These are phyloP conservation scores for Actinomucor elegans DNA, from an alignment of 371 early-diverging fungal genomes.

Conservation along the genomic window DNA sequence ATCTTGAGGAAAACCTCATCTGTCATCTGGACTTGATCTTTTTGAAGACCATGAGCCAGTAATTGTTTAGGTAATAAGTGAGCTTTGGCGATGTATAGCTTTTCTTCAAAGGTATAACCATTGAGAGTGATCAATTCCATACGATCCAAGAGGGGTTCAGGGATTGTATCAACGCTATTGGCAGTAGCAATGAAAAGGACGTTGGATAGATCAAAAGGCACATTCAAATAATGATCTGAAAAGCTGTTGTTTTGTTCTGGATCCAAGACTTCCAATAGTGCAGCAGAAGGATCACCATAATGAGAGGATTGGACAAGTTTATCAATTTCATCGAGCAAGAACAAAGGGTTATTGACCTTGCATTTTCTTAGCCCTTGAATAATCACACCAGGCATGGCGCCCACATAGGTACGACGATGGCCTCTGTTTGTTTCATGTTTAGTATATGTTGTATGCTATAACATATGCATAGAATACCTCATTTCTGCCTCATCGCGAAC, in stretches of 20 bases:
- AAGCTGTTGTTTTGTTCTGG: conserved; percentile 85
- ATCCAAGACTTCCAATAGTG: conserved; percentile 85
- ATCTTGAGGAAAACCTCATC: conserved; percentile 63
- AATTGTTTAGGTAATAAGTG: conserved; percentile 73
- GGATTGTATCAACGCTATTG: conserved; percentile 77
- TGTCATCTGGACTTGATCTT: conserved; percentile 41
- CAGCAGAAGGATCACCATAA: conserved; percentile 83
- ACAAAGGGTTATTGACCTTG: conserved; percentile 80
- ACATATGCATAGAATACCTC: conserved; percentile 24
- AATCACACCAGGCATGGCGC: conserved; percentile 84
- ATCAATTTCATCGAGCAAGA: conserved; percentile 69
- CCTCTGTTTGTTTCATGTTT: conserved; percentile 54
- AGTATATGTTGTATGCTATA: too few species aligned
- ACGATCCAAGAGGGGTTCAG: conserved; percentile 80
- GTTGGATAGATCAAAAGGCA: conserved; percentile 84
- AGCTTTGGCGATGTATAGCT: conserved; percentile 54
- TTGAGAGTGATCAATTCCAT: conserved; percentile 85
- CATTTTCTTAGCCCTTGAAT: conserved; percentile 74
- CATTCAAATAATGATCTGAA: conserved; percentile 84
- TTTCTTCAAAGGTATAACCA: conserved; percentile 87
- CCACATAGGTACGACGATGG: conserved; percentile 89
- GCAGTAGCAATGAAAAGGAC: conserved; percentile 89
- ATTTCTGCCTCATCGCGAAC: conserved; percentile 90
- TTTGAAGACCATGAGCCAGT: conserved; percentile 60
- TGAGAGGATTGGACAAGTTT: conserved; percentile 68